Evolutionary conservation across 148 eudicot species (phyloP), one percentile per base, ranked within the genome.

Genomic region (Rhododendron williamsianum): DNA sequence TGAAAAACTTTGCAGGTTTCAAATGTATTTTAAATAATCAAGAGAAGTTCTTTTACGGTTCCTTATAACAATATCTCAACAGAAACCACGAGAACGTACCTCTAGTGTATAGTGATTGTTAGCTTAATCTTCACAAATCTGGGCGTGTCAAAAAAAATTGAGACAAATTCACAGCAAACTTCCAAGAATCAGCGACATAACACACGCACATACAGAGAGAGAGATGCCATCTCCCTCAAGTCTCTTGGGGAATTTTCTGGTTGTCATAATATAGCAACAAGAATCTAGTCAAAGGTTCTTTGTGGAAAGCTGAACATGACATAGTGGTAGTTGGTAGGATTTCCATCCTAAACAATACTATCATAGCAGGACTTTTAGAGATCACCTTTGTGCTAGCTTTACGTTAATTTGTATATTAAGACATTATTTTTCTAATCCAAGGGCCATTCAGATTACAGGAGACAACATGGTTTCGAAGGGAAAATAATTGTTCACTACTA

Each of bases 261-360:
- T 82, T 56, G 48, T 81, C 23, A 15, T 10, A 23, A 41, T 60
- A 60, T 15, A 82, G 84, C 12, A 25, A 23, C 52, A 60, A 38
- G 74, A 65, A 82, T 82, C 76, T 63, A 7, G 76, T 82, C 51
- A 43, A 82, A 13, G 63, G 41, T 65, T 38, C 12, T 82, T 18
- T 82, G 52, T 38, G 30, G 45, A 82, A 60, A 43, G 51, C 33
- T 81, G 71, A 33, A 52, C 56, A 52, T 13, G 56, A 52, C 56
- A 52, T 15, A 35, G 83, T 41, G 73, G 69, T 38, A 81, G 83
- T 82, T 38, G 84, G 74, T 60, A 41, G 58, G 48, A 81, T 35
- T 21, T 13, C 71, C n/a, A 9, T 36, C 19, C 69, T 54, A 35
- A 81, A 35, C 46, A 81, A 54, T 81, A 82, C 27, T 18, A 33